Conservation (phyloP, 805 yeast species). For the Clavispora phyllophila region DNA sequence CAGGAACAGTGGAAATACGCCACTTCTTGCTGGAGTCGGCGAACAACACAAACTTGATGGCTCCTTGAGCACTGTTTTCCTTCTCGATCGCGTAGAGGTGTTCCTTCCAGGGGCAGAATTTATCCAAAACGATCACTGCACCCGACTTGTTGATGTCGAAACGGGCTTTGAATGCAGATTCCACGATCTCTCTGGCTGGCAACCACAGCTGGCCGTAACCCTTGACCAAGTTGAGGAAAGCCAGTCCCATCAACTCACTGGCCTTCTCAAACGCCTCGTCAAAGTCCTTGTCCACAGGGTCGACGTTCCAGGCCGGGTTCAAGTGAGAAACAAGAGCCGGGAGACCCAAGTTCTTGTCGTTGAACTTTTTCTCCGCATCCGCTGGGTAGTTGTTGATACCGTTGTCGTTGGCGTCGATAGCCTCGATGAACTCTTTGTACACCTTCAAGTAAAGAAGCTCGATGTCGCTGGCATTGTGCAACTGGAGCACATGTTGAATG, state of each 20-base stretch:
- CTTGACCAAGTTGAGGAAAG: constrained; percentile 62
- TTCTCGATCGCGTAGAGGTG: constrained; percentile 75
- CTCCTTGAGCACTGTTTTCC: constrained; percentile 48
- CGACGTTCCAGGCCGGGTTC: constrained; percentile 82
- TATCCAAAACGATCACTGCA: constrained; percentile 64
- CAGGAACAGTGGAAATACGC: constrained; percentile 92
- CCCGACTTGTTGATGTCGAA: constrained; percentile 62
- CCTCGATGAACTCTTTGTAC: constrained; percentile 84
- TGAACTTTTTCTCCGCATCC: constrained; percentile 57
- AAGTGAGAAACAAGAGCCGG: constrained; percentile 74
- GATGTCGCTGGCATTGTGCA: constrained; percentile 34
- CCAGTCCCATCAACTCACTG: constrained; percentile 75
- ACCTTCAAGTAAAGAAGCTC: constrained; percentile 67
- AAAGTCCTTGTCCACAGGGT: constrained; percentile 57
- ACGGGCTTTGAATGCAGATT: constrained; percentile 62
- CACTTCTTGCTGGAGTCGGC: constrained; percentile 66
- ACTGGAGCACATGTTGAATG: constrained; percentile 48
- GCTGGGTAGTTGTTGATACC: constrained; percentile 71
- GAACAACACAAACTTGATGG: constrained; percentile 73
- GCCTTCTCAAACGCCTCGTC: constrained; percentile 69
- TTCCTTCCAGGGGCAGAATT: constrained; percentile 93
- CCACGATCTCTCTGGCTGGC: constrained; percentile 80
- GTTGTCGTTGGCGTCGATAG: constrained; percentile 94
- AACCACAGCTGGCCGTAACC: constrained; percentile 83
- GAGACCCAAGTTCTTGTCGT: constrained; percentile 66